A percentile compares a stretch with the other conserved stretches of the same genome.
Conservation (phyloP, 192 early-diverging fungal species). For the Linnemannia exigua region DNA sequence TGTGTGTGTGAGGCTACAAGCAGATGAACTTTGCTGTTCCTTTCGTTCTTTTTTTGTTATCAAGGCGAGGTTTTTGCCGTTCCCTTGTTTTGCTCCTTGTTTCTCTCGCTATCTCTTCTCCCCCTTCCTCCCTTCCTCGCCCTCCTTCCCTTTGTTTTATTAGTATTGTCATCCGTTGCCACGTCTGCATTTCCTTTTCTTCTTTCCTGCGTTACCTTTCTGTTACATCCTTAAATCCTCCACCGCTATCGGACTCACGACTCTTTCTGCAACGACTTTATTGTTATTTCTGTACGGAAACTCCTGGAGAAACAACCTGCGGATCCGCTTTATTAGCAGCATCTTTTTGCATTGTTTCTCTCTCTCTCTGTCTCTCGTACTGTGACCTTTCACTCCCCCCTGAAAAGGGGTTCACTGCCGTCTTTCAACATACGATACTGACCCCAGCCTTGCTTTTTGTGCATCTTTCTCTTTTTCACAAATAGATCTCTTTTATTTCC, state of each 20-base stretch:
- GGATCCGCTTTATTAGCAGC: no score
- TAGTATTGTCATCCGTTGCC: neutral
- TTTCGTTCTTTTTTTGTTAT: neutral
- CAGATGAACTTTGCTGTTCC: neutral
- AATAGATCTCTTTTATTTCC: neutral
- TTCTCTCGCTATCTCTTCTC: neutral
- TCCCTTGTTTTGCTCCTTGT: neutral
- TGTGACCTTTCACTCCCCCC: neutral
- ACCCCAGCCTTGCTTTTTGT: neutral
- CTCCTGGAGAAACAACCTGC: no score
- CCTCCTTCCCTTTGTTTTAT: neutral
- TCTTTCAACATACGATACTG: neutral
- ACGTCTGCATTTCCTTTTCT: neutral
- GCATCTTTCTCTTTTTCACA: neutral
- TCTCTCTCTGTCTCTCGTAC: neutral
- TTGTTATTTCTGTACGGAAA: no score
- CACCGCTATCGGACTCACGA: neutral
- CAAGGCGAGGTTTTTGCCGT: neutral
- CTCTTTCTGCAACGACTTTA: neutral
- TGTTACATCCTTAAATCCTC: neutral
- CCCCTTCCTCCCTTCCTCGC: no score
- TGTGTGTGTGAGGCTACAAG: no score
- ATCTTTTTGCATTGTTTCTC: neutral
- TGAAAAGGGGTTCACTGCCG: neutral
- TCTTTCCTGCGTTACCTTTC: constrained; percentile 11